Conservation (phyloP, 371 early-diverging fungal species). For the Batrachochytrium dendrobatidis region DNA sequence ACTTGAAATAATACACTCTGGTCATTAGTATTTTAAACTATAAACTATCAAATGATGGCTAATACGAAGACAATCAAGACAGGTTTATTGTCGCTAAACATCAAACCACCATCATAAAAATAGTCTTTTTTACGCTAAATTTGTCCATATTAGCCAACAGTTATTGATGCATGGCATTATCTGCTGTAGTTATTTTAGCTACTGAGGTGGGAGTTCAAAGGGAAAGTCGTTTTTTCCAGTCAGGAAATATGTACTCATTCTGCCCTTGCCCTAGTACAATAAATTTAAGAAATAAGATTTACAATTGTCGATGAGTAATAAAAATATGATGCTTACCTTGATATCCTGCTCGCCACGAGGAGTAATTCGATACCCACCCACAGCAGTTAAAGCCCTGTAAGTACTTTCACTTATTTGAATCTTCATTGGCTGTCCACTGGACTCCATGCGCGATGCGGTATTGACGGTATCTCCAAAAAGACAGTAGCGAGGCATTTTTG, state of each 20-base stretch:
- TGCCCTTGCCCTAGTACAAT: constrained; percentile 34
- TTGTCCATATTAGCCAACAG: too few relatives aligned
- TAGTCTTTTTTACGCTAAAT: too few relatives aligned
- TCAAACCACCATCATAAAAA: too few relatives aligned
- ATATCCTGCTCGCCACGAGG: constrained; percentile 21
- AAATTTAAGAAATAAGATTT: neutral
- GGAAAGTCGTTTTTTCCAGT: constrained; percentile 14
- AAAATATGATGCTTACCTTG: constrained; percentile 16
- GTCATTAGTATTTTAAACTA: too few relatives aligned
- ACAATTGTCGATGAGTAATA: neutral
- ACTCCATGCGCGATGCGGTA: constrained; percentile 8
- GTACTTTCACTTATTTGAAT: constrained; percentile 20
- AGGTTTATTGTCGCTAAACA: too few relatives aligned
- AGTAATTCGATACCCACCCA: constrained; percentile 7
- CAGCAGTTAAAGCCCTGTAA: constrained; percentile 4
- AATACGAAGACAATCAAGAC: too few relatives aligned
- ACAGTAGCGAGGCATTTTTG: constrained; percentile 33
- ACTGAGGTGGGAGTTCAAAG: neutral
- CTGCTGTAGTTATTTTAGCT: too few relatives aligned
- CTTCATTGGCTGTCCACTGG: constrained; percentile 14
- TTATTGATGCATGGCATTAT: too few relatives aligned
- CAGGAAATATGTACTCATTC: constrained; percentile 40
- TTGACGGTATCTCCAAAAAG: neutral
- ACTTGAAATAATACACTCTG: too few relatives aligned
- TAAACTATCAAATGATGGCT: too few relatives aligned